Conservation (phyloP, 2,329 filamentous ascomycete genomes). For the Clarireedia hainanense region DNA sequence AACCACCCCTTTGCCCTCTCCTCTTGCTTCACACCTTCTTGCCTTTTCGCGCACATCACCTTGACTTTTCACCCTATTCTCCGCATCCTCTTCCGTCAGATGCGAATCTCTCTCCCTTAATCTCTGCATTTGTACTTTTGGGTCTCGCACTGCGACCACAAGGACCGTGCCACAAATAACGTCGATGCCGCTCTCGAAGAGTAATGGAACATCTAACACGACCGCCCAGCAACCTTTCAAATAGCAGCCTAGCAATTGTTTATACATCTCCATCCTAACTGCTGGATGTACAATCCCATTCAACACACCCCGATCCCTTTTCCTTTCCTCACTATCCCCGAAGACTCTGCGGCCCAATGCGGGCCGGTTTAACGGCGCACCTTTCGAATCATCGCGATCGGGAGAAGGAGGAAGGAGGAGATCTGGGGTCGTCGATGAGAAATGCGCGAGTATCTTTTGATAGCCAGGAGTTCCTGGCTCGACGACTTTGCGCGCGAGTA, state of each 20-base stretch:
- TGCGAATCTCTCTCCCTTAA: constrained; percentile 69
- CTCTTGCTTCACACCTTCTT: constrained; percentile 59
- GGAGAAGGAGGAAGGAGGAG: constrained; percentile 59
- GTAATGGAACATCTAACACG: constrained; percentile 81
- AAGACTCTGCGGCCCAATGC: constrained; percentile 83
- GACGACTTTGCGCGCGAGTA: constrained; percentile 87
- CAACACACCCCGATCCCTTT: constrained; percentile 65
- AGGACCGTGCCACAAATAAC: constrained; percentile 75
- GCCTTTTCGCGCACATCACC: constrained; percentile 81
- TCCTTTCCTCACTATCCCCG: constrained; percentile 63
- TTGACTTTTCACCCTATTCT: constrained; percentile 80
- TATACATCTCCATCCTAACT: constrained; percentile 76
- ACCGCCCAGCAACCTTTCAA: constrained; percentile 76
- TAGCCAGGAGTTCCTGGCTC: constrained; percentile 86
- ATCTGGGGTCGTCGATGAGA: constrained; percentile 75
- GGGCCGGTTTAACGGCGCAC: constrained; percentile 73
- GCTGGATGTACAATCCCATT: constrained; percentile 92
- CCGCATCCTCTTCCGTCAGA: constrained; percentile 75
- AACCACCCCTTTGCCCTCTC: constrained; percentile 61
- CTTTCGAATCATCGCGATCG: constrained; percentile 49
- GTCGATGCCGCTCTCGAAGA: constrained; percentile 87
- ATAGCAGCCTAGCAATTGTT: constrained; percentile 64
- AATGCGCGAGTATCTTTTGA: constrained; percentile 71
- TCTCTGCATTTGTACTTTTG: constrained; percentile 72
- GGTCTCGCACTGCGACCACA: constrained; percentile 78